These are phyloP conservation scores for Aspergillus awamori DNA, from an alignment of 2,329 filamentous ascomycete genomes.

Conservation along the genomic window DNA sequence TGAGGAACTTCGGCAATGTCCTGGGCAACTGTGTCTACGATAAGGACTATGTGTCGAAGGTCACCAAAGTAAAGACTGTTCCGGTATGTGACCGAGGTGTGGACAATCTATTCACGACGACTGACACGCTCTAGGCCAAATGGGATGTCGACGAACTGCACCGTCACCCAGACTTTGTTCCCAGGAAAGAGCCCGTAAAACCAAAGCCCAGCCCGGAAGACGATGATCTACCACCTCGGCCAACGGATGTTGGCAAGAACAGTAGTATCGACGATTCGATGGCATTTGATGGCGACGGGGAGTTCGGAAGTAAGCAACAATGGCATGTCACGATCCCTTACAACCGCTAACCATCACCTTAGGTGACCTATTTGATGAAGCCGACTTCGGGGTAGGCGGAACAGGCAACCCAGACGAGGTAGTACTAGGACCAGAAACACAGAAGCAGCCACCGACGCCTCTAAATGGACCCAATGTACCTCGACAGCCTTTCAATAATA, in stretches of 20 bases:
- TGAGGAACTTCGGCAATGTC: constrained; percentile 93
- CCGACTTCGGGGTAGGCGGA: constrained; percentile 71
- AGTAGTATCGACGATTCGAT: constrained; percentile 32
- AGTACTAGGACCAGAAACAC: constrained; percentile 51
- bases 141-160: constrained; percentile 81
- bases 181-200: constrained; percentile 58
- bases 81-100: constrained; percentile 51
- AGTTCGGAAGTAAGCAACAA: constrained; percentile 45
- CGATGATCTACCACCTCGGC: constrained; percentile 48
- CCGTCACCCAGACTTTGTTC: constrained; percentile 73
- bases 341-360: constrained; percentile 20
- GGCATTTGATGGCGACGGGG: constrained; percentile 44
- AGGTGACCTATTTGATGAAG: constrained; percentile 71
- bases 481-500: constrained; percentile 25
- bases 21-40: constrained; percentile 99
- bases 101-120: not conserved
- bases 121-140: constrained; percentile 52
- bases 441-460: constrained; percentile 34
- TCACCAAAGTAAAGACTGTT: constrained; percentile 83
- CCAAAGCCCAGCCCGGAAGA: constrained; percentile 48
- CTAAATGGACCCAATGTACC: constrained; percentile 26
- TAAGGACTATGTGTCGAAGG: constrained; percentile 85
- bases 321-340: not conserved
- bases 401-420: constrained; percentile 77
- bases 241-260: constrained; percentile 29